Evolutionary conservation across 495 filamentous ascomycete genomes (phyloP), one percentile per base, ranked within the genome.

Genomic region (Coniosporium apollinis): DNA sequence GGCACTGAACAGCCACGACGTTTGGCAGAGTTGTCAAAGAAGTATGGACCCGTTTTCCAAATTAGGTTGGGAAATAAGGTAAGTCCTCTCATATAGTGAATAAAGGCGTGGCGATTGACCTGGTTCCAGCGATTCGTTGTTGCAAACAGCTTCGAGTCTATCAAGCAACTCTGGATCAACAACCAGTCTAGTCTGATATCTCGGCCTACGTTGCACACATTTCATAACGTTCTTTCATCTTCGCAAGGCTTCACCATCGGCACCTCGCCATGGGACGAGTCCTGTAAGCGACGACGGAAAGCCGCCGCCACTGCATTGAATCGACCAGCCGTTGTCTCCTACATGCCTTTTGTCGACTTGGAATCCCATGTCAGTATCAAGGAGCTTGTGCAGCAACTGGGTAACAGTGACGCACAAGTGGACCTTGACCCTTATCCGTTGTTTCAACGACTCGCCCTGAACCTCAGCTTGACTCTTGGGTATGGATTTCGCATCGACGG

Each of bases 201-300:
- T 2, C 65, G 76, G 5, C 76, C 76, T 0, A 77, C 61, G 0
- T 69, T 79, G 36, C 73, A 79, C 48, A 79, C 76, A 1, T 80
- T 80, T 59, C 76, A 82, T 46, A 73, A 61, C 22, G 74, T 80
- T 4, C 73, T 80, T 1, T 77, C 73, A 26, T 66, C 57, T 46
- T 75, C 70, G 11, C 72, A 78, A 55, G 75, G 74, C 5, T 80
- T 76, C 48, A 80, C 75, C 0, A 77, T 82, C 41, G 77, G 77
- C 4, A 80, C 77, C 0, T 76, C 70, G 0, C 77, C 77, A 0
- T 82, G 75, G 75, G 74, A 79, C 47, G 76, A 79, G 35, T 74
- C 68, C 28, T 79, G 74, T 58, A 82, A 82, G 53, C 62, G 65
- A 5, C 66, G 75, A 5, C 61, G 76, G 30, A 80, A 80, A 57